Base-by-base conservation (phyloP, 2,329 filamentous ascomycete species). In the Gnomoniopsis sp. region DNA sequence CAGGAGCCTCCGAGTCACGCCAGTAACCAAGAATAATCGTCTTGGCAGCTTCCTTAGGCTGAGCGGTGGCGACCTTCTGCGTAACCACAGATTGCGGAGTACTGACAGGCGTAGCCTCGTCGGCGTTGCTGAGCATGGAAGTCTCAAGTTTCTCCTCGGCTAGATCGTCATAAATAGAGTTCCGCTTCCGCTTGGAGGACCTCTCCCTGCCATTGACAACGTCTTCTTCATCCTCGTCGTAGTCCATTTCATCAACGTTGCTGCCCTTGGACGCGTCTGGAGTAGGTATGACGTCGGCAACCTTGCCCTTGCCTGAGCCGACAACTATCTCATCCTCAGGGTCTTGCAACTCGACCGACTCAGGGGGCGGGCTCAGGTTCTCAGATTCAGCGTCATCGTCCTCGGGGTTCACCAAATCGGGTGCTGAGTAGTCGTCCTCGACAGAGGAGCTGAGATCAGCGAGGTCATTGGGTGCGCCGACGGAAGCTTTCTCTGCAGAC, bases 111-210 rank as follows among this genome's bases (percentile, higher is more conserved):
- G 57, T 56, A 7, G 38, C 30, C 19, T 59, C 59, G 19, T 68
- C 69, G 7, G 70, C 69, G 22, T 71, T 71, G 14, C 69, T 71
- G 7, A 66, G 64, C 11, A 70, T 53, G 19, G 67, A 70, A 21
- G 53, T 74, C 51, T 77, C 77, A 53, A 77, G 75, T 64, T 77
- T 79, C 47, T 77, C 75, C 58, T 82, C 80, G 51, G 75, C 77
- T 2, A 79, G 64, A 53, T 83, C 78, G 50, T 76, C 74, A 62
- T 82, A 81, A 38, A 79, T 66, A 0, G 79, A 79, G 1, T 72
- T 71, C 12, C 84, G 78, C 68, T 86, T 87, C 34, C 84, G 77
- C 70, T 86, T 87, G 0, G 78, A 75, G 55, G 79, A 79, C n/a
- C 38, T 30, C 30, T 55, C 52, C 30, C n/a, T 36, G 30, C 12